phyloP scores from a whole-genome alignment of 176 grass and related monocot species.

The Hordeum marinum region DNA sequence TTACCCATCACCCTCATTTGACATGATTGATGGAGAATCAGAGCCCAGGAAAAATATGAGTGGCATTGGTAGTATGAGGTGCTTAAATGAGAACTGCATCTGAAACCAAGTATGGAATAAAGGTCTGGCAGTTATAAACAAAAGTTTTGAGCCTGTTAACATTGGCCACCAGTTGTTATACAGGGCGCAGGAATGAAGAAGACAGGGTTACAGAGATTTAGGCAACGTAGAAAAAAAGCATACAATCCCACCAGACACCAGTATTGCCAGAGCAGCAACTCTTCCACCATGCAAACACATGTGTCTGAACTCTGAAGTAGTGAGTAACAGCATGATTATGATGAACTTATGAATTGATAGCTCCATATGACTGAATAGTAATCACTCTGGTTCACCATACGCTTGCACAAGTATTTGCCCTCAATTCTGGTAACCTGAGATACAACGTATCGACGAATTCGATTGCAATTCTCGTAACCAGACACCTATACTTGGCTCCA shows the following conservation, averaged over 20 bases:
- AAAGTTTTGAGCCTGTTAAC: slow-evolving; percentile 59
- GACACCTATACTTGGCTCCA: background rate
- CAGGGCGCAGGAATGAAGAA: slow-evolving; percentile 60
- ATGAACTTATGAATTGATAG: background rate
- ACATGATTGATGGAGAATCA: slow-evolving; percentile 44
- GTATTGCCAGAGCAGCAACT: slow-evolving; percentile 61
- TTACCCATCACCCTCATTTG: slow-evolving; percentile 62
- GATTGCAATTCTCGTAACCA: no score
- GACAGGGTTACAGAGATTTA: background rate
- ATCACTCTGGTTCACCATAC: no score
- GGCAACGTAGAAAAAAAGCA: slow-evolving; percentile 8
- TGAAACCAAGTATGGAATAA: background rate
- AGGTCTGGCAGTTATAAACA: background rate
- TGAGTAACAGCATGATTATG: background rate
- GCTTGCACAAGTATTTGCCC: no score
- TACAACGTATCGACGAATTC: no score
- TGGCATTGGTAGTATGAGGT: slow-evolving; percentile 72
- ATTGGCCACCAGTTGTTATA: slow-evolving; percentile 98
- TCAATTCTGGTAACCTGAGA: no score
- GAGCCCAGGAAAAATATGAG: slow-evolving; percentile 71
- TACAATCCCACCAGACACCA: slow-evolving; percentile 63
- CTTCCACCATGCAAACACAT: slow-evolving; percentile 67
- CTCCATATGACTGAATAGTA: background rate
- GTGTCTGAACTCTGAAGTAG: no score
- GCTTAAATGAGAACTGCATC: slow-evolving; percentile 65